Conservation (phyloP, 345 rosid species). For the Odontarrhena argentea region DNA sequence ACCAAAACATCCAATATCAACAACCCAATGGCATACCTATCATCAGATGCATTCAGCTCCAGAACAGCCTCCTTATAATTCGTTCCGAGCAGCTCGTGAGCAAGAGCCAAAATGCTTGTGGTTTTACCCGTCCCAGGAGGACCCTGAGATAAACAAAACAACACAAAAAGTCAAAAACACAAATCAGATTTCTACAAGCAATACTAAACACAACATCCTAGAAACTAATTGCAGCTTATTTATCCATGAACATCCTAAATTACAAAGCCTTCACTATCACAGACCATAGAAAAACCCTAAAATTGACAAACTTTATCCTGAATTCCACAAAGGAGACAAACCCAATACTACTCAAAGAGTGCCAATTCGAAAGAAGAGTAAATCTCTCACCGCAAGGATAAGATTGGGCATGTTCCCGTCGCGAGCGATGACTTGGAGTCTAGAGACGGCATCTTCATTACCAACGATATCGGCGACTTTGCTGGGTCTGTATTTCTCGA, state of each 20-base stretch:
- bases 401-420: constrained; percentile 99
- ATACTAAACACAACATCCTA: not conserved
- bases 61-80: constrained; percentile 81
- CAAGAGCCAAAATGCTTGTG: constrained; percentile 92
- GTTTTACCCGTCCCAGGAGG: constrained; percentile 99
- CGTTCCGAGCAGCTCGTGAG: constrained; percentile 90
- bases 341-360: not conserved
- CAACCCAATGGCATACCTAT: constrained; percentile 50
- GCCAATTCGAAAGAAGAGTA: not conserved
- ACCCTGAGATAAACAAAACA: constrained; percentile 51
- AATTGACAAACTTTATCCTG: not conserved
- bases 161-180: not conserved
- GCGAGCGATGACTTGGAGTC: constrained; percentile 91
- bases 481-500: constrained; percentile 88
- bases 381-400: constrained; percentile 62
- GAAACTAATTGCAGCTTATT: not conserved
- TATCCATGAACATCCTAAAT: constrained; percentile 1
- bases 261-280: not conserved
- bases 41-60: constrained; percentile 97
- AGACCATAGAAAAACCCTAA: constrained; percentile 13
- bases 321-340: constrained; percentile 19
- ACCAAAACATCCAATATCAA: not conserved
- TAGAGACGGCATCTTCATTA: constrained; percentile 83
- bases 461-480: constrained; percentile 85
- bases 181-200: not conserved